Conservation (phyloP, 768 basidiomycete genomes). For the Lentinula aciculospora region DNA sequence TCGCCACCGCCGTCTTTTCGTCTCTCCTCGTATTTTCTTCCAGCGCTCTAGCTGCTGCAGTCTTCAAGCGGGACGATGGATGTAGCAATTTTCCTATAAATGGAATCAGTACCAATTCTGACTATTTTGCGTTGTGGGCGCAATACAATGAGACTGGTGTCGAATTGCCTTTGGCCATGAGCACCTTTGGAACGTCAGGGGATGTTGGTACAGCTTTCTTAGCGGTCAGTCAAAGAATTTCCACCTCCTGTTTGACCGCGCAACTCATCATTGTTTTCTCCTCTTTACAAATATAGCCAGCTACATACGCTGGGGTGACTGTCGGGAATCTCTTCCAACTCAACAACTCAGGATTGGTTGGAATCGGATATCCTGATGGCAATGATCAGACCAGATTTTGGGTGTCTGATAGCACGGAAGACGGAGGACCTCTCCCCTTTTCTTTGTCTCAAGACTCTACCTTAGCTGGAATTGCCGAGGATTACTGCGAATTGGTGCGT, state of each 20-base stretch:
- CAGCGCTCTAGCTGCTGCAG: background rate
- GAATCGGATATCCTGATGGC: background rate
- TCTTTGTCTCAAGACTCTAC: background rate
- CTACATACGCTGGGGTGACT: background rate
- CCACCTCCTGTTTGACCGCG: too few relatives aligned
- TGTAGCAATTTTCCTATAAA: background rate
- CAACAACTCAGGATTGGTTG: background rate
- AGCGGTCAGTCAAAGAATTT: background rate
- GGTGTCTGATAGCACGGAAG: background rate
- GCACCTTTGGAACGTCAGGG: background rate
- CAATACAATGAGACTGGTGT: background rate
- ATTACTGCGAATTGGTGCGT: conserved; percentile 2
- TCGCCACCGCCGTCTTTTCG: background rate
- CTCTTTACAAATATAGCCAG: background rate
- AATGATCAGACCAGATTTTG: background rate
- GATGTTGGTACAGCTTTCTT: background rate
- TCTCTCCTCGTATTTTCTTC: background rate
- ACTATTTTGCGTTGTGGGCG: background rate
- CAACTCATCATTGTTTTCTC: too few relatives aligned
- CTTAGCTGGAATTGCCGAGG: background rate
- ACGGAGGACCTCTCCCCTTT: background rate
- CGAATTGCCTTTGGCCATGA: conserved; percentile 3
- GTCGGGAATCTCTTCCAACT: background rate
- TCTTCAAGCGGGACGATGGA: background rate
- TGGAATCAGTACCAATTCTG: background rate